Percentiles rank a stretch among this genome's conserved stretches.
Conservation (phyloP, 23 red algal species). For the Gracilariopsis chorda region DNA sequence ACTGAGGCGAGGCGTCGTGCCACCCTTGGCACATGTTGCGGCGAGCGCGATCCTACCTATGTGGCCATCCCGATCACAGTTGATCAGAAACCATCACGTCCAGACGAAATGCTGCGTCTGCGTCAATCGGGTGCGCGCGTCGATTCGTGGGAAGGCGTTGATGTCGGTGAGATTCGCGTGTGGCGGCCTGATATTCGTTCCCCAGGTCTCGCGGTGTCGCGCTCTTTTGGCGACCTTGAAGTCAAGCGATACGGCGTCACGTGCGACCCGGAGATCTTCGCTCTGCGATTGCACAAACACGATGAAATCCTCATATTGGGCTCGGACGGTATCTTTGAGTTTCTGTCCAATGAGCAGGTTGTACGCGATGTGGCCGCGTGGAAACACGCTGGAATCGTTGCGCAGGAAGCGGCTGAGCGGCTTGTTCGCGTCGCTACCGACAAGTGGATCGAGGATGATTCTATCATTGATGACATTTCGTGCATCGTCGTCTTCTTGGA, state of each 20-base stretch:
- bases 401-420: conserved; percentile 81
- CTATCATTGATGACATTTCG: conserved; percentile 92
- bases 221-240: conserved; percentile 86
- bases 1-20: neutral
- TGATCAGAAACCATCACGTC: conserved; percentile 68
- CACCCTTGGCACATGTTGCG: no score
- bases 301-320: conserved; percentile 81
- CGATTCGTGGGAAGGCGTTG: conserved; percentile 74
- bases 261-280: conserved; percentile 66
- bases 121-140: conserved; percentile 64
- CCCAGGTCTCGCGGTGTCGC: conserved; percentile 89
- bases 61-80: conserved; percentile 49
- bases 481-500: conserved; percentile 83
- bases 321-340: conserved; percentile 92
- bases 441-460: conserved; percentile 82
- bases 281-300: conserved; percentile 36
- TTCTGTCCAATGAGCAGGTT: conserved; percentile 79
- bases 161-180: conserved; percentile 73
- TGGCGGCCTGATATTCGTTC: conserved; percentile 82
- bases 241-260: conserved; percentile 83
- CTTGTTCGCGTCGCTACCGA: conserved; percentile 76
- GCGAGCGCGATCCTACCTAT: neutral
- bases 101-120: conserved; percentile 77
- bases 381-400: conserved; percentile 35
- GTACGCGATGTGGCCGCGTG: conserved; percentile 58